Evolutionary conservation across 306 rosid species (phyloP), one percentile per base, ranked within the genome.

Genomic region (Cyamopsis tetragonoloba): DNA sequence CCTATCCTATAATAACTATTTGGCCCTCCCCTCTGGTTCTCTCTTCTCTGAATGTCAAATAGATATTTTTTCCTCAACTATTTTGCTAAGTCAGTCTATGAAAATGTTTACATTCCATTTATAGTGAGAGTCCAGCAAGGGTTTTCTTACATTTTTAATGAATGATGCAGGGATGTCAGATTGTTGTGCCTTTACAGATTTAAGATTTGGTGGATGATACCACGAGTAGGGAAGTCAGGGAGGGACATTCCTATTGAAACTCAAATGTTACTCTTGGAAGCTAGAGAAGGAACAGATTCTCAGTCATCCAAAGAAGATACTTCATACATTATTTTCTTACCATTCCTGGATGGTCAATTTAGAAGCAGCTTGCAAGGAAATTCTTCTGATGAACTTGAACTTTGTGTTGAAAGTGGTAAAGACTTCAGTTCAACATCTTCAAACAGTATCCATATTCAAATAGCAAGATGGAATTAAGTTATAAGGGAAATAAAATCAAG

Each of bases 341-440:
- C 57, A 30, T 57, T 64, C 32, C 70, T 64, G 31, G 58, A 64
- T 46, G 70, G 70, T 46, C 31, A 64, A 46, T 64, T 64, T 64
- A 46, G 58, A 30, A 64, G 58, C 58, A 64, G 58, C 46, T 47
- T 64, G 70, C 70, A 46, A 30, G 70, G 46, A 65, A 65, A 65
- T 46, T 65, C 58, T 30, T 19, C 17, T 31, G 47, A 65, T 47
- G 71, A 65, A 65, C 58, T 65, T 31, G 58, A 46, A 19, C 71
- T 65, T 65, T 65, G 71, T 19, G 58, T 65, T 31, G 58, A 65
- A 65, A 65, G 71, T 65, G 71, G 71, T 65, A 64, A 63, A 44
- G 39, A 10, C 57, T 47, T 19, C 26, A 46, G 26, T 47, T 19
- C 26, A 46, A 15, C 37, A 62, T 42, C 23, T 22, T 39, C 46